Conservation (phyloP, 2,329 filamentous ascomycete genomes). For the Lachnellula occidentalis region DNA sequence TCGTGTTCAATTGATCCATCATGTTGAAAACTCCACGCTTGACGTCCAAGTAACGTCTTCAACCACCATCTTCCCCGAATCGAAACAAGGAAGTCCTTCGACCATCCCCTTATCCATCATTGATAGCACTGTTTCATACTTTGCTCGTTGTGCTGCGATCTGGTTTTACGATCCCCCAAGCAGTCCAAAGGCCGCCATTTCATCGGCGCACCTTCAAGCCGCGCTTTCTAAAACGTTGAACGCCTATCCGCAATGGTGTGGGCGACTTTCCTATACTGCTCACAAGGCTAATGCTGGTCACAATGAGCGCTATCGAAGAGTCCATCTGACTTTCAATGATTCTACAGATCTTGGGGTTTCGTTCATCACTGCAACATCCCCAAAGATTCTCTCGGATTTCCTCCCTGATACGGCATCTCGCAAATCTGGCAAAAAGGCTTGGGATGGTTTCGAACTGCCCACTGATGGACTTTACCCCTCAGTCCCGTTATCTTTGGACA, state of each 20-base stretch:
- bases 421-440: constrained; percentile 25
- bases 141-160: constrained; percentile 36
- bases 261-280: constrained; percentile 35
- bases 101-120: constrained; percentile 35
- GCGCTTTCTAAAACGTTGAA: constrained; percentile 34
- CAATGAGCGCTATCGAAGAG: constrained; percentile 32
- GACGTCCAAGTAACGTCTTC: constrained; percentile 18
- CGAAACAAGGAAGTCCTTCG: constrained; percentile 1
- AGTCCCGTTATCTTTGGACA: constrained; percentile 32
- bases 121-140: constrained; percentile 39
- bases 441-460: constrained; percentile 33
- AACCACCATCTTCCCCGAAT: constrained; percentile 16
- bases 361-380: constrained; percentile 31
- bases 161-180: constrained; percentile 38
- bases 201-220: constrained; percentile 13
- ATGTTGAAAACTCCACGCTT: constrained; percentile 10
- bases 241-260: constrained; percentile 39
- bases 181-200: constrained; percentile 5
- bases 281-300: constrained; percentile 24
- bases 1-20: background rate
- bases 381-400: constrained; percentile 27
- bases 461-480: constrained; percentile 32
- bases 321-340: constrained; percentile 34
- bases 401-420: constrained; percentile 27
- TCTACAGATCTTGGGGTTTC: constrained; percentile 38